phyloP scores from a whole-genome alignment of 1,139 yeast species.

The Candida tropicalis region DNA sequence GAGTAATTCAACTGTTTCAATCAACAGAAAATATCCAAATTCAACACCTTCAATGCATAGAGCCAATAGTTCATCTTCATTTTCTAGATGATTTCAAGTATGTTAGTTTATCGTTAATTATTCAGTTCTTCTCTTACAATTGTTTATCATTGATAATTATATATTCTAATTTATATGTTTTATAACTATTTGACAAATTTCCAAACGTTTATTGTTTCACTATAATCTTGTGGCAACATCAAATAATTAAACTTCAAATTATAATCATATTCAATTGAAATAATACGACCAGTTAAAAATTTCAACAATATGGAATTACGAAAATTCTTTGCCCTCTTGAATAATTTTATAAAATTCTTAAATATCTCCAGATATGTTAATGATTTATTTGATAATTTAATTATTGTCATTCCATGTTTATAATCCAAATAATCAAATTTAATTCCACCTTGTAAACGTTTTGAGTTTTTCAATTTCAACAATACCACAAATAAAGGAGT shows the following conservation, averaged over 20 bases:
- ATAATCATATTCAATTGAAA: constrained; percentile 32
- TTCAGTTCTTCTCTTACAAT: neutral
- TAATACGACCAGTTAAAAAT: constrained; percentile 35
- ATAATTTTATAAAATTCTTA: constrained; percentile 34
- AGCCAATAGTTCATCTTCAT: constrained; percentile 3
- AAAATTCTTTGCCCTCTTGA: constrained; percentile 35
- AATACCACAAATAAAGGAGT: constrained; percentile 84
- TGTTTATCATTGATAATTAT: neutral
- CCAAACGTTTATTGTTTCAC: constrained; percentile 38
- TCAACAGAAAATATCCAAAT: constrained; percentile 1
- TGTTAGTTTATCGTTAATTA: neutral
- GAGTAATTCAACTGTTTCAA: constrained; percentile 10
- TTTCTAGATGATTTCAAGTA: neutral
- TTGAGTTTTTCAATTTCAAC: constrained; percentile 77
- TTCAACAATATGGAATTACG: constrained; percentile 27
- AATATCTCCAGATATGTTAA: constrained; percentile 42
- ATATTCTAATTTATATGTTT: neutral
- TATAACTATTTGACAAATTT: constrained; percentile 18
- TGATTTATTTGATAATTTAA: constrained; percentile 41
- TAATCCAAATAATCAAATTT: constrained; percentile 35
- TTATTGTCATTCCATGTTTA: constrained; percentile 24
- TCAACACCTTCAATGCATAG: neutral
- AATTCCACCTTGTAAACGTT: constrained; percentile 90
- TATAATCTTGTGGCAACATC: constrained; percentile 43
- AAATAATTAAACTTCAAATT: constrained; percentile 40